Conservation (phyloP, 495 filamentous ascomycete genomes). For the Penicillium pulvis region DNA sequence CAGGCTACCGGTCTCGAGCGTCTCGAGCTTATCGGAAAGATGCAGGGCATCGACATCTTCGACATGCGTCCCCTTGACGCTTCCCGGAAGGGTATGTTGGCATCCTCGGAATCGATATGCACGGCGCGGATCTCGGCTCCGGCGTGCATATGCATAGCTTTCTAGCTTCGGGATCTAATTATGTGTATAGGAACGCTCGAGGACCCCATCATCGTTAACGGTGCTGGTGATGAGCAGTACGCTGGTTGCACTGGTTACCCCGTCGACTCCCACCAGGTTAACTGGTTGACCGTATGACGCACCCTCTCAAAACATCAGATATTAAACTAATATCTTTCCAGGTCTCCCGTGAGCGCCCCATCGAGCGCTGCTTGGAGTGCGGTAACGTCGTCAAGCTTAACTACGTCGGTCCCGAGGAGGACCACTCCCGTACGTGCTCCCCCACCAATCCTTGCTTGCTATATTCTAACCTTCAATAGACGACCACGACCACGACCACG, state of each 20-base stretch:
- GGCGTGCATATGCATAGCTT: background rate
- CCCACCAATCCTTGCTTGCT: background rate
- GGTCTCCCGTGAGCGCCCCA: constrained; percentile 86
- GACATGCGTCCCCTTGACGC: constrained; percentile 97
- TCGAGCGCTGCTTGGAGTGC: constrained; percentile 94
- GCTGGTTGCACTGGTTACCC: constrained; percentile 94
- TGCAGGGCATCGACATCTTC: constrained; percentile 97
- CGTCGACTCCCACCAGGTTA: constrained; percentile 84
- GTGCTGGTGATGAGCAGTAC: constrained; percentile 94
- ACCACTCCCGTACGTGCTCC: constrained; percentile 55
- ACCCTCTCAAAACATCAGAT: background rate
- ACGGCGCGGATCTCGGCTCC: background rate
- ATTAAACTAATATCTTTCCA: constrained; percentile 27
- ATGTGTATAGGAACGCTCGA: constrained; percentile 72
- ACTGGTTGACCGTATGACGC: constrained; percentile 83
- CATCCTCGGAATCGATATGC: background rate
- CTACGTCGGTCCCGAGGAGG: constrained; percentile 81
- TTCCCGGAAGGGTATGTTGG: constrained; percentile 71
- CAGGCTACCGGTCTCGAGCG: constrained; percentile 97
- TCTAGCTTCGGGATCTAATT: constrained; percentile 9
- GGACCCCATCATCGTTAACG: constrained; percentile 85
- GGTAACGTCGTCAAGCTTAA: constrained; percentile 95
- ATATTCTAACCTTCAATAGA: constrained; percentile 17
- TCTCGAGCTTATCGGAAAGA: constrained; percentile 98
- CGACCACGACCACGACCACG: constrained; percentile 54